Percentiles rank a stretch among this genome's conserved stretches.
Evolutionary conservation across 805 yeast genomes (phyloP).

Genomic region (Starmera caribaea): DNA sequence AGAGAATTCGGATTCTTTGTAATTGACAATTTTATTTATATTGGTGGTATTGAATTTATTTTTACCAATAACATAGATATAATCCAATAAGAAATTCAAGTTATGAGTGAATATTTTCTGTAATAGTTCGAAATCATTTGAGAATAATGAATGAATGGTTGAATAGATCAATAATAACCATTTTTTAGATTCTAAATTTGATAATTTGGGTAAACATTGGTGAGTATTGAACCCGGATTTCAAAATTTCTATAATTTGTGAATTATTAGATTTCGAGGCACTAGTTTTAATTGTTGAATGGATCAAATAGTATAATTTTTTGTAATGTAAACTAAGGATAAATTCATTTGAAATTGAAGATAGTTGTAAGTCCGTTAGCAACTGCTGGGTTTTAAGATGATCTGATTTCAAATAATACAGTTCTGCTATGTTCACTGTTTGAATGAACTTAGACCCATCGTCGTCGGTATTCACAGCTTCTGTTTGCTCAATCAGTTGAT

Average conservation of each 20-base stretch:
- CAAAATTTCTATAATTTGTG: neutral
- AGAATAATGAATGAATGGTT: no score
- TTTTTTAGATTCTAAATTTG: slow-evolving; percentile 11
- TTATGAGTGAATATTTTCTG: no score
- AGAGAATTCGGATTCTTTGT: no score
- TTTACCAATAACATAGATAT: no score
- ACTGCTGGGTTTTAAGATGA: neutral
- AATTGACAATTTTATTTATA: slow-evolving; percentile 7
- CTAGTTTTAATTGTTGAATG: neutral
- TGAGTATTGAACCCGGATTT: neutral
- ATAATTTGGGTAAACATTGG: neutral
- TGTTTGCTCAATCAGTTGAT: no score
- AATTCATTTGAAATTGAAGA: neutral
- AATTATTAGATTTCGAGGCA: neutral
- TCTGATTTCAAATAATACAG: neutral
- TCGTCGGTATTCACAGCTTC: no score
- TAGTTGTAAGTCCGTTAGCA: neutral
- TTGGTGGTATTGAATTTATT: neutral
- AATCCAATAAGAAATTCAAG: no score
- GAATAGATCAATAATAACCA: slow-evolving; percentile 9
- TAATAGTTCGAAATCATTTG: no score
- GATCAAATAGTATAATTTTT: slow-evolving; percentile 5
- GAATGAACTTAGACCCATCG: no score
- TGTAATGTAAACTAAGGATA: slow-evolving; percentile 1
- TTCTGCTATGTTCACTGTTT: neutral